Percentiles rank a stretch among this genome's conserved stretches.
Evolutionary conservation across 2,329 filamentous ascomycete species (phyloP).

Genomic region (Clonostachys rosea): DNA sequence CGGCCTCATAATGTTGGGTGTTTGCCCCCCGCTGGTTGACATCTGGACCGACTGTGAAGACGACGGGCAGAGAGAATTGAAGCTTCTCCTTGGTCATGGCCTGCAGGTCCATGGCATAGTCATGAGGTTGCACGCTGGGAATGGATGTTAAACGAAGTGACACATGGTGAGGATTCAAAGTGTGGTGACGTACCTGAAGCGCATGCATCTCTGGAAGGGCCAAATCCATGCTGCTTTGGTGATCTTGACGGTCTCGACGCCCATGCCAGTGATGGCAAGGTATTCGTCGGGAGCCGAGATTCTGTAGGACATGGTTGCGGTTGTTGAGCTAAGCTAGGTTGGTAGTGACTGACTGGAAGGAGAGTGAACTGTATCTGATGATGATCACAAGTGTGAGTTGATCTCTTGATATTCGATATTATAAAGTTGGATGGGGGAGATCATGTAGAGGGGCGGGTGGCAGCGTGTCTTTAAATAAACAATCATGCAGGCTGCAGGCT

Average conservation of each 20-base stretch:
- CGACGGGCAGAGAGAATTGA: conserved; percentile 75
- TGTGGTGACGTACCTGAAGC: conserved; percentile 30
- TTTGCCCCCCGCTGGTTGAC: conserved; percentile 52
- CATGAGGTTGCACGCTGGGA: conserved; percentile 62
- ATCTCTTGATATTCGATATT: too few relatives aligned
- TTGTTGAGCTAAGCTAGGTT: conserved; percentile 4
- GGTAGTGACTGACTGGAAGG: background rate
- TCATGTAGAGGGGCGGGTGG: too few relatives aligned
- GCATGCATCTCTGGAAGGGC: conserved; percentile 63
- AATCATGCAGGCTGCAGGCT: too few relatives aligned
- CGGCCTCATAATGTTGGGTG: conserved; percentile 6
- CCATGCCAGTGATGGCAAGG: conserved; percentile 80
- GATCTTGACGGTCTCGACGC: conserved; percentile 70
- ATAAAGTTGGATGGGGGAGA: too few relatives aligned
- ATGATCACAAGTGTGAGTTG: background rate
- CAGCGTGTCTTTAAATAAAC: too few relatives aligned
- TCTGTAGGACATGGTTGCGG: conserved; percentile 53
- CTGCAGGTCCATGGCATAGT: conserved; percentile 78
- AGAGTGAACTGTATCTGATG: background rate
- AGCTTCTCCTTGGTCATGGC: conserved; percentile 90
- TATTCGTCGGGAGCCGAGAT: conserved; percentile 76
- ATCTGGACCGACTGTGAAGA: conserved; percentile 82
- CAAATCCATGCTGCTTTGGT: conserved; percentile 71
- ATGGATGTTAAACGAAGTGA: background rate
- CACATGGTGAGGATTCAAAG: too few relatives aligned